Percentiles rank a stretch among this genome's conserved stretches.
phyloP scores from a whole-genome alignment of 2,329 filamentous ascomycete genomes.

The Penicillium janthinellum region DNA sequence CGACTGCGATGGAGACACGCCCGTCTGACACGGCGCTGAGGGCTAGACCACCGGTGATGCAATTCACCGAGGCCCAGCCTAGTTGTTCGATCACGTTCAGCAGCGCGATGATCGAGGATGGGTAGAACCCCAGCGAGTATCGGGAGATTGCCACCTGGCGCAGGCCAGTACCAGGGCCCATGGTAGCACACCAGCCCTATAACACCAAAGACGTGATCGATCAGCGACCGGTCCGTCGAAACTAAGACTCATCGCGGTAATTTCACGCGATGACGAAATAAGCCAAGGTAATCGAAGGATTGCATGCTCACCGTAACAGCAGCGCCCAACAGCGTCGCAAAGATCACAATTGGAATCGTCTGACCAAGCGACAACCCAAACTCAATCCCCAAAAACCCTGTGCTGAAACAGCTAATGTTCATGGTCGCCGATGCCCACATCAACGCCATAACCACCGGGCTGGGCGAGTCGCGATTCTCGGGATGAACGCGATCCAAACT shows the following conservation, averaged over 20 bases:
- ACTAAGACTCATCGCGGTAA: neutral
- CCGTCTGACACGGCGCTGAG: constrained; percentile 39
- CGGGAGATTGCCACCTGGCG: constrained; percentile 55
- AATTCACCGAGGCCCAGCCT: constrained; percentile 35
- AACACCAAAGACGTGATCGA: neutral
- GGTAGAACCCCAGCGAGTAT: constrained; percentile 56
- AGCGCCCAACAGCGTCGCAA: constrained; percentile 51
- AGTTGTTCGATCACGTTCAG: constrained; percentile 40
- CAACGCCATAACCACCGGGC: constrained; percentile 48
- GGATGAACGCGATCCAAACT: constrained; percentile 51
- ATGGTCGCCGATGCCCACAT: constrained; percentile 57
- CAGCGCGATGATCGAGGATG: constrained; percentile 52
- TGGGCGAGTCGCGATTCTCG: constrained; percentile 42
- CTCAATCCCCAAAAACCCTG: constrained; percentile 55
- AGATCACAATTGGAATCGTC: constrained; percentile 50
- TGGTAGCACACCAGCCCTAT: constrained; percentile 53
- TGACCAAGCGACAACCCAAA: constrained; percentile 52
- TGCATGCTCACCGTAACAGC: constrained; percentile 17
- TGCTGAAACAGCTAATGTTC: constrained; percentile 56
- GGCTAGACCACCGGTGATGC: constrained; percentile 37
- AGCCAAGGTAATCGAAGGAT: neutral
- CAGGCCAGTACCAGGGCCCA: constrained; percentile 54
- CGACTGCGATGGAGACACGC: constrained; percentile 31
- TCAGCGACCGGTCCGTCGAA: neutral
- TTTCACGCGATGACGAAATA: neutral